Evolutionary conservation across 2,329 filamentous ascomycete species (phyloP), one percentile per base, ranked within the genome.

Genomic region (Xylaria sp.): DNA sequence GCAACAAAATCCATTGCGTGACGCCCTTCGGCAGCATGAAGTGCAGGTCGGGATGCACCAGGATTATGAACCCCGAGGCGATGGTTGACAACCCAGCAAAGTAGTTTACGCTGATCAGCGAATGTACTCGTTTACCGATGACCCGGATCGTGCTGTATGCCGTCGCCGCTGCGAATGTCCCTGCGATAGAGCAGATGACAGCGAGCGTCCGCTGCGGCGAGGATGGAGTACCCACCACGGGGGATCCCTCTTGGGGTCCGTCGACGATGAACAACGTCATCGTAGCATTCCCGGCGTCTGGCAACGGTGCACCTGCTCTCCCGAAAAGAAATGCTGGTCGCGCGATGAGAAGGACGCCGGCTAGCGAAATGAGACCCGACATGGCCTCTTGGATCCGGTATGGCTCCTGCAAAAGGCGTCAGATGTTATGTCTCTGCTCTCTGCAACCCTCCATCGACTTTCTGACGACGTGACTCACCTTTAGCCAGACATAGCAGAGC

Each of bases 61-160:
- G 82, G 76, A 94, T 87, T 48, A 88, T 86, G 0, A 90, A 74
- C 1, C 86, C 80, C 8, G 90, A 92, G 60, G 93, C 88, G 0
- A 92, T 74, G 0, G 89, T 91, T 48, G 91, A 91, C 78, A 89
- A 85, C 0, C 82, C 81, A 1, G 90, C 89, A 77, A 95, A 94
- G 78, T 94, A 95, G 71, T 92, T 94, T 8, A 95, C 92, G 36
- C 86, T 90, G 51, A 95, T 87, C 18, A 96, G 86, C 0, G 93
- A 90, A 77, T 95, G 92, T 0, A 91, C 90, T 23, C 92, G 85
- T 72, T 89, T 88, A 1, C 93, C 92, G 68, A 95, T 94, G 76
- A 92, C 88, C 9, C 92, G 86, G 68, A 96, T 93, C 0, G 88
- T 90, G 0, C 89, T 91, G 75, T 90, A 94, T 1, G 92, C 92